Evolutionary conservation across 73 alveolate genomes (phyloP).

Genomic region (Paraurostyla sp.): DNA sequence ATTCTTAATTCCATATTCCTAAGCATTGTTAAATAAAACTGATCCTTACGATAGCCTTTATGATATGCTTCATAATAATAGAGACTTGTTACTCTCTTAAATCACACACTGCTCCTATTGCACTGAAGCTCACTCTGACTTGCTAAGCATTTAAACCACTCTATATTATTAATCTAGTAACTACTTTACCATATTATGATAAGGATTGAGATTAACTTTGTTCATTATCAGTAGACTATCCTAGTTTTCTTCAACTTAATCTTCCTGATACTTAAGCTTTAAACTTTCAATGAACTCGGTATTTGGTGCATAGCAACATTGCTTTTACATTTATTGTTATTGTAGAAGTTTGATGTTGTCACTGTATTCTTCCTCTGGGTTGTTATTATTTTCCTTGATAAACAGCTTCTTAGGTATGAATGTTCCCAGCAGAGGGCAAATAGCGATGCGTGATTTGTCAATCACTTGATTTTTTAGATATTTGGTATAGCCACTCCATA

Average conservation of each 20-base stretch:
- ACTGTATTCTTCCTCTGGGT: neutral
- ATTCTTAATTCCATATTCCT: slow-evolving; percentile 4
- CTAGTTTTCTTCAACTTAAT: too few relatives aligned
- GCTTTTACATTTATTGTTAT: neutral
- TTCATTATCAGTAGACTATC: too few relatives aligned
- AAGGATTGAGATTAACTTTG: slow-evolving; percentile 13
- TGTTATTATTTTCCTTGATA: neutral
- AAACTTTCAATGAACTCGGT: slow-evolving; percentile 11
- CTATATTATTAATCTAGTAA: neutral
- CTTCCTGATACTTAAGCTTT: neutral
- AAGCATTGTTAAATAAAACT: neutral
- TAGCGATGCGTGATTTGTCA: slow-evolving; percentile 11
- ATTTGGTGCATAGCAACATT: neutral
- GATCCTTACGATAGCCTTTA: neutral
- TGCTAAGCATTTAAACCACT: neutral
- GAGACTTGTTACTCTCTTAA: neutral
- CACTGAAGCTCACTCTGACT: neutral
- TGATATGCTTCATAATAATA: neutral
- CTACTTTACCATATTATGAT: neutral
- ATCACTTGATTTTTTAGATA: neutral
- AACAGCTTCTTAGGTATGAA: neutral
- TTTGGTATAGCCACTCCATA: slow-evolving; percentile 75
- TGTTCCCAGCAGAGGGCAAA: slow-evolving; percentile 19
- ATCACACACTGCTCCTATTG: slow-evolving; percentile 37
- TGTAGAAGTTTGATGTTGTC: neutral